These are phyloP conservation scores for Cutaneotrichosporon mucoides DNA, from an alignment of 1,284 basidiomycete species.

Conservation along the genomic window DNA sequence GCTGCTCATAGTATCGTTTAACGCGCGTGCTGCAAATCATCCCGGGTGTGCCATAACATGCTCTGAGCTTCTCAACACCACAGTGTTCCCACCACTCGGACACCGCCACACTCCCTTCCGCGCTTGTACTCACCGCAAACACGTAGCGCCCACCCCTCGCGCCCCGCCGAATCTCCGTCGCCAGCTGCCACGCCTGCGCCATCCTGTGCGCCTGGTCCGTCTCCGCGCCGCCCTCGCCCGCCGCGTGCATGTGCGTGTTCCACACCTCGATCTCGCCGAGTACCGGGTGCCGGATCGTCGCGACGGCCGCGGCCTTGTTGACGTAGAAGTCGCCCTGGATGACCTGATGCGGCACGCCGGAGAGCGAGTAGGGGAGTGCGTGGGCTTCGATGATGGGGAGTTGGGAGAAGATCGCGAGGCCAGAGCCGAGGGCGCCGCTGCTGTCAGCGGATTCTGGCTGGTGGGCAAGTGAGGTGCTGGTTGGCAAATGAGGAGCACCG, in stretches of 20 bases:
- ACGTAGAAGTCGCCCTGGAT: conserved; percentile 94
- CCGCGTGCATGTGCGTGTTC: conserved; percentile 89
- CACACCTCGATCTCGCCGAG: conserved; percentile 84
- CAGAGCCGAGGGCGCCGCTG: conserved; percentile 91
- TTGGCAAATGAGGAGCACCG: no score
- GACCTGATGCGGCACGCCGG: conserved; percentile 84
- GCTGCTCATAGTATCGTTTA: no score
- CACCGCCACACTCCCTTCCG: no score
- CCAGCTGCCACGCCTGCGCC: conserved; percentile 93
- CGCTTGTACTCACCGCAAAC: conserved; percentile 78
- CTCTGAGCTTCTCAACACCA: no score
- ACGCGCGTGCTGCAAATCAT: no score
- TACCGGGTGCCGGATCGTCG: conserved; percentile 69
- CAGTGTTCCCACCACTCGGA: no score
- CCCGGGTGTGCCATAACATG: no score
- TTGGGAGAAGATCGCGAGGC: conserved; percentile 83
- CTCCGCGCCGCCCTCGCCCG: conserved; percentile 78
- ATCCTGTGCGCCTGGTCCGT: conserved; percentile 78
- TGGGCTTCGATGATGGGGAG: conserved; percentile 79
- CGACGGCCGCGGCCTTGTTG: conserved; percentile 85
- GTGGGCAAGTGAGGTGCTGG: no score
- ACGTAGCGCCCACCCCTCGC: conserved; percentile 84
- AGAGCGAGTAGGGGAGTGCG: conserved; percentile 81
- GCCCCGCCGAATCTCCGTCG: conserved; percentile 71
- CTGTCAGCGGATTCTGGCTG: background rate